Base-by-base conservation (phyloP, 2,329 filamentous ascomycete genomes). In the Fusarium sp. region DNA sequence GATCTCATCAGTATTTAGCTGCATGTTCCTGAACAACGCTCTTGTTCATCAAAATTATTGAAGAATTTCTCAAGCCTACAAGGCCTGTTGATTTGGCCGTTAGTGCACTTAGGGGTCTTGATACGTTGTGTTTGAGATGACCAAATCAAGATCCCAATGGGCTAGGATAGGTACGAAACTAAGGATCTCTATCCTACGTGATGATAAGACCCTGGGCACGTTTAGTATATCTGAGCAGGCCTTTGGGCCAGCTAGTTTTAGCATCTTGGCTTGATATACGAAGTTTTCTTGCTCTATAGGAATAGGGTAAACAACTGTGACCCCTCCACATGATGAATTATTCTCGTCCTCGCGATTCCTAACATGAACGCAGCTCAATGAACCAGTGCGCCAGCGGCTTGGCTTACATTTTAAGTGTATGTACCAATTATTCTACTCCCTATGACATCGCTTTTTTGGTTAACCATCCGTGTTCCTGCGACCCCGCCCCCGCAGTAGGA, bases 101-200 rank as follows among this genome's bases (percentile, higher is more conserved):
- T 18, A 23, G n/a, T 6, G 8, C 6, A 25, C 2, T 15, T 6
- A 19, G n/a, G 2, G 10, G 8, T 5, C 2, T 33, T 23, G 0
- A 32, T 18, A 12, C 1, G 5, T 19, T 8, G 15, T 19, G 10
- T 5, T 23, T 23, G 9, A 23, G 16, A 1, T 50, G 5, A 13
- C 6, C 11, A 50, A 9, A 23, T 7, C 21, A 6, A 19, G n/a
- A 13, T 13, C 3, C 9, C 11, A 23, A 23, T 12, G 15, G 21
- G 30, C n/a, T 50, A 23, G 47, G 21, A 21, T 23, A 50, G 30
- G 28, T 21, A 13, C 9, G 46, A 32, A 32, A 32, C 3, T 32
- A 5, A 6, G 5, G 5, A 23, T 9, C 16, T 25, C 4, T 18
- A 5, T 2, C 10, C 10, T 12, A 16, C 23, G 7, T 18, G 13